Evolutionary conservation across 2,329 filamentous ascomycete genomes (phyloP).

Genomic region (Verticillium tricorpus): DNA sequence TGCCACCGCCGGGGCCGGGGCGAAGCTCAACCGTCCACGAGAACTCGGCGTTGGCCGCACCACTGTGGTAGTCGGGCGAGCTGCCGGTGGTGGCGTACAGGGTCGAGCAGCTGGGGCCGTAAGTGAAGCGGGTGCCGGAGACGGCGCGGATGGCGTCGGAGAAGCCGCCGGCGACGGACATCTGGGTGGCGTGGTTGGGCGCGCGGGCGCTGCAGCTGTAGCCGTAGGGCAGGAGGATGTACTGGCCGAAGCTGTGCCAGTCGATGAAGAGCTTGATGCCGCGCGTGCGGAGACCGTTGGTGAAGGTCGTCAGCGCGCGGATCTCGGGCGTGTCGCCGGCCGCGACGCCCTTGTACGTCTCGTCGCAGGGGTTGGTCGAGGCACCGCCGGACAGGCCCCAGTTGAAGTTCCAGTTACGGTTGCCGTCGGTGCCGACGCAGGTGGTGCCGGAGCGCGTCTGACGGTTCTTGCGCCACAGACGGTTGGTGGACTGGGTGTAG

Average conservation of each 20-base stretch:
- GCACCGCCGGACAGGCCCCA: conserved; percentile 39
- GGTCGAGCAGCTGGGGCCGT: conserved; percentile 30
- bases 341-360: conserved; percentile 33
- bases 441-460: conserved; percentile 24
- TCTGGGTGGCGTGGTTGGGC: conserved; percentile 33
- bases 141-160: conserved; percentile 25
- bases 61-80: conserved; percentile 22
- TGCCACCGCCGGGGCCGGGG: conserved; percentile 20
- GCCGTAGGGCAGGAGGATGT: conserved; percentile 38
- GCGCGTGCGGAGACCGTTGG: conserved; percentile 17
- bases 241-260: conserved; percentile 42
- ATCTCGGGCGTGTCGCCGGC: conserved; percentile 39
- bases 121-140: conserved; percentile 28
- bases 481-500: conserved; percentile 45
- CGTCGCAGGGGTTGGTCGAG: conserved; percentile 36
- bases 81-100: conserved; percentile 30
- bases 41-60: conserved; percentile 23
- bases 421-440: conserved; percentile 42
- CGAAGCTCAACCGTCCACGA: conserved; percentile 35
- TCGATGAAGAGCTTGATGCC: conserved; percentile 44
- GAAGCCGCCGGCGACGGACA: conserved; percentile 25
- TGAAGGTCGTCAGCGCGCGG: conserved; percentile 32
- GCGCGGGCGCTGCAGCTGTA: conserved; percentile 36
- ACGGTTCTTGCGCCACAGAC: conserved; percentile 51
- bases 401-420: conserved; percentile 45